phyloP scores from a whole-genome alignment of 768 basidiomycete genomes.

The Tricholoma saponaceum region DNA sequence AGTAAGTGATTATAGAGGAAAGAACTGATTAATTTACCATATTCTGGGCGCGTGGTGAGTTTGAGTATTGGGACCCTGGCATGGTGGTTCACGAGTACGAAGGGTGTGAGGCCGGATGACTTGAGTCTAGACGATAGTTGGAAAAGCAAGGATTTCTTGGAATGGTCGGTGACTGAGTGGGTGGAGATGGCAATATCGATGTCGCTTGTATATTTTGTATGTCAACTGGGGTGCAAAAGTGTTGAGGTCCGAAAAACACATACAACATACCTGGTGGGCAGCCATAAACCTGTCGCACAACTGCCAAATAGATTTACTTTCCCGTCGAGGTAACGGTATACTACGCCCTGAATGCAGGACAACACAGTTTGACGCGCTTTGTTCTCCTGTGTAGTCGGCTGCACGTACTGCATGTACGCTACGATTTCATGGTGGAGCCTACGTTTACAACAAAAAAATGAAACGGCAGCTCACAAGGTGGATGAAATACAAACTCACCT shows the following conservation, averaged over 20 bases:
- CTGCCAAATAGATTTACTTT: constrained; percentile 58
- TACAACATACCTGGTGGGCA: constrained; percentile 55
- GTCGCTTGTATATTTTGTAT: constrained; percentile 28
- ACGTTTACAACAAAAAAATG: not conserved
- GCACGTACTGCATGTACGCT: constrained; percentile 51
- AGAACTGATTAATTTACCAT: constrained; percentile 24
- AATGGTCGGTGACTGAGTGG: constrained; percentile 22
- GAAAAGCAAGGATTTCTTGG: constrained; percentile 37
- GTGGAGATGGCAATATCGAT: constrained; percentile 24
- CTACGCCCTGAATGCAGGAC: constrained; percentile 38
- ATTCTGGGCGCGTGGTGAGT: constrained; percentile 41
- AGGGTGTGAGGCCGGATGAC: constrained; percentile 36
- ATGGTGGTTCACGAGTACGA: constrained; percentile 23
- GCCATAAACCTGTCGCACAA: constrained; percentile 52
- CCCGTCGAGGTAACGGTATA: constrained; percentile 44
- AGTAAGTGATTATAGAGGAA: not conserved
- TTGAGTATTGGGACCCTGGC: constrained; percentile 60
- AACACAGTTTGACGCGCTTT: constrained; percentile 42
- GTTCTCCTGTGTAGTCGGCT: constrained; percentile 50
- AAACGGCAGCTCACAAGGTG: not conserved
- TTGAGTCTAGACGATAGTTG: constrained; percentile 46
- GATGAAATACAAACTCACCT: constrained; percentile 18
- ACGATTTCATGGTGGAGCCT: constrained; percentile 66
- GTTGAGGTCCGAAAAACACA: not conserved
- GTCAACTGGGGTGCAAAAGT: not conserved